These are phyloP conservation scores for Hypomyces perniciosus DNA, from an alignment of 2,329 filamentous ascomycete genomes.

Conservation along the genomic window DNA sequence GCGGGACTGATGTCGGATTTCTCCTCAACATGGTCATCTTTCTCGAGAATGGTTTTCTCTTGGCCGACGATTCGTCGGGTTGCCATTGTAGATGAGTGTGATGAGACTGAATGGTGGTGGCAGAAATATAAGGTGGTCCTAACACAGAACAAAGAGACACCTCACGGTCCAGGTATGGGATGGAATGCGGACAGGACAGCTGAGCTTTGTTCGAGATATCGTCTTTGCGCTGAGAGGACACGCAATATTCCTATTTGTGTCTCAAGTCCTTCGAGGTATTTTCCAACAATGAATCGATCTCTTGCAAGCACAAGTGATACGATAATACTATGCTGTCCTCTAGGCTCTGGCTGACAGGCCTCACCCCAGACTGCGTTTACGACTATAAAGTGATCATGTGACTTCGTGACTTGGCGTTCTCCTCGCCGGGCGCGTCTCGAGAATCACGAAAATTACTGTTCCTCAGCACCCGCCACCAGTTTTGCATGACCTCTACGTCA, in stretches of 20 bases:
- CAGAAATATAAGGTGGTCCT: background rate
- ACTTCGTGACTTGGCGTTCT: constrained; percentile 13
- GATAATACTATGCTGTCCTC: constrained; percentile 4
- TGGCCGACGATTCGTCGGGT: constrained; percentile 59
- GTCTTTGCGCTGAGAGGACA: too few species aligned
- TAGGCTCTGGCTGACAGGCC: background rate
- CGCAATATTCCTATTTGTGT: too few species aligned
- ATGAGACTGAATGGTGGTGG: background rate
- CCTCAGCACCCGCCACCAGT: constrained; percentile 10
- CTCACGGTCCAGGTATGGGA: background rate
- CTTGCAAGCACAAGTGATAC: background rate
- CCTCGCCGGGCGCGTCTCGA: constrained; percentile 8
- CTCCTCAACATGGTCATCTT: constrained; percentile 46
- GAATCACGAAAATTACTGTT: constrained; percentile 8
- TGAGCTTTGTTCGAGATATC: too few species aligned
- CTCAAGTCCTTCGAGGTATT: too few species aligned
- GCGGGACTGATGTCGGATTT: constrained; percentile 74
- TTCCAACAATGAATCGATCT: too few species aligned
- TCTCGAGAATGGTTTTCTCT: constrained; percentile 62
- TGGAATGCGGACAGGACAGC: background rate
- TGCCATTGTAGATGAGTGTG: constrained; percentile 49
- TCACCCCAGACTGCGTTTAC: background rate
- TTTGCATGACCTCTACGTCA: constrained; percentile 4
- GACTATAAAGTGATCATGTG: constrained; percentile 13
- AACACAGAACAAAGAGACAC: too few species aligned